Evolutionary conservation across 768 basidiomycete genomes (phyloP).

Genomic region (Baorangia bicolor): DNA sequence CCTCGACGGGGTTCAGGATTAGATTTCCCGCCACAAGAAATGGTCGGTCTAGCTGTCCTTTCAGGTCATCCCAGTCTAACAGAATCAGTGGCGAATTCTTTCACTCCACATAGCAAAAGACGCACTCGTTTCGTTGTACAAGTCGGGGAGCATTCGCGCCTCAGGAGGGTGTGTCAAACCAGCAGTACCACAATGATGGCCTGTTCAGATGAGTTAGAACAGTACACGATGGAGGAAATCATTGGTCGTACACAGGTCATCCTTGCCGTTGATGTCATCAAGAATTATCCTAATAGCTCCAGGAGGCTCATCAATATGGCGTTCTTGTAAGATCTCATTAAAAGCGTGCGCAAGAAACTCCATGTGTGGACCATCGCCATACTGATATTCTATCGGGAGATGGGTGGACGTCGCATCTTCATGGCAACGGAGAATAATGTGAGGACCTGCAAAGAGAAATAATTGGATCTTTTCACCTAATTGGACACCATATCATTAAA

Average conservation of each 20-base stretch:
- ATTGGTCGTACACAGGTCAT: neutral
- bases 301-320: neutral
- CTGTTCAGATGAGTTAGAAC: neutral
- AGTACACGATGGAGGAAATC: neutral
- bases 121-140: slow-evolving; percentile 5
- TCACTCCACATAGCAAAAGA: neutral
- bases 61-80: slow-evolving; percentile 6
- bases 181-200: neutral
- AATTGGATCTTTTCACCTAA: slow-evolving; percentile 3
- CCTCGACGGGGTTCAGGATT: neutral
- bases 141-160: neutral
- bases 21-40: neutral
- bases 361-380: neutral
- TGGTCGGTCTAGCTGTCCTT: neutral
- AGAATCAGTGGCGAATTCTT: neutral
- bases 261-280: neutral
- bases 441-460: slow-evolving; percentile 13
- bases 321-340: neutral
- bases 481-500: neutral
- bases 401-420: neutral
- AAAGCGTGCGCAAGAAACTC: neutral
- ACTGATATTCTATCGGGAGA: neutral
- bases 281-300: slow-evolving; percentile 1
- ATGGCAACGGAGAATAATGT: slow-evolving; percentile 3
- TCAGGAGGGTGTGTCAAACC: neutral